A percentile compares a stretch with the other conserved stretches of the same genome.
Conservation (phyloP, 177 flowering plant genomes). For the Vitis hybrid region DNA sequence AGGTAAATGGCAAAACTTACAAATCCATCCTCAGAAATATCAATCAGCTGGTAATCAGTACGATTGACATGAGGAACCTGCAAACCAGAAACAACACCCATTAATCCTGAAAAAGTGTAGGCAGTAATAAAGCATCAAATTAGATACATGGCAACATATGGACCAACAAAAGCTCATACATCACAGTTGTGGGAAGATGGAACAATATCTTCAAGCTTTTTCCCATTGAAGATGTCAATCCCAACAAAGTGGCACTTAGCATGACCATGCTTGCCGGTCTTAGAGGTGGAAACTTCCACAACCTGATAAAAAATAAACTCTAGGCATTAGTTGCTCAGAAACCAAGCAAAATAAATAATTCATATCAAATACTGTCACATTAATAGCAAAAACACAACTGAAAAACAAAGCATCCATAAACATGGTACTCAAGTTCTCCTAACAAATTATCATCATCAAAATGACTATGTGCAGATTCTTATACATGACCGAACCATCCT, state of each 20-base stretch:
- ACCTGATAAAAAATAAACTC: slow-evolving; percentile 30
- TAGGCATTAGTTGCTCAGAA: not conserved
- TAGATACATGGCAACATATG: no score
- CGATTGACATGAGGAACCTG: slow-evolving; percentile 61
- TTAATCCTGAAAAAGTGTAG: not conserved
- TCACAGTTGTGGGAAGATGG: slow-evolving; percentile 83
- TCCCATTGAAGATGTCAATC: slow-evolving; percentile 64
- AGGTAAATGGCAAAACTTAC: slow-evolving; percentile 21
- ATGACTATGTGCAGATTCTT: no score
- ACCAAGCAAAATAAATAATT: not conserved
- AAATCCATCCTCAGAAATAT: slow-evolving; percentile 61
- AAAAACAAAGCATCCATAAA: not conserved
- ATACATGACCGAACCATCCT: no score
- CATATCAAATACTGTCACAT: not conserved
- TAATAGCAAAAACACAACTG: not conserved
- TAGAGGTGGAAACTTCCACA: slow-evolving; percentile 78
- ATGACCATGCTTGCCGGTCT: slow-evolving; percentile 81
- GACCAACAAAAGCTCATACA: slow-evolving; percentile 27
- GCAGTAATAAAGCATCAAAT: not conserved
- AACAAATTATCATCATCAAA: no score
- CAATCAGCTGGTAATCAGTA: slow-evolving; percentile 58
- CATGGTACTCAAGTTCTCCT: not conserved
- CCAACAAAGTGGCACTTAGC: slow-evolving; percentile 76
- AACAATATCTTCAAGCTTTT: slow-evolving; percentile 80
- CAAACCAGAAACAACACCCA: not conserved